Conservation (phyloP, 2,329 filamentous ascomycete species). For the Lachnellula cervina region DNA sequence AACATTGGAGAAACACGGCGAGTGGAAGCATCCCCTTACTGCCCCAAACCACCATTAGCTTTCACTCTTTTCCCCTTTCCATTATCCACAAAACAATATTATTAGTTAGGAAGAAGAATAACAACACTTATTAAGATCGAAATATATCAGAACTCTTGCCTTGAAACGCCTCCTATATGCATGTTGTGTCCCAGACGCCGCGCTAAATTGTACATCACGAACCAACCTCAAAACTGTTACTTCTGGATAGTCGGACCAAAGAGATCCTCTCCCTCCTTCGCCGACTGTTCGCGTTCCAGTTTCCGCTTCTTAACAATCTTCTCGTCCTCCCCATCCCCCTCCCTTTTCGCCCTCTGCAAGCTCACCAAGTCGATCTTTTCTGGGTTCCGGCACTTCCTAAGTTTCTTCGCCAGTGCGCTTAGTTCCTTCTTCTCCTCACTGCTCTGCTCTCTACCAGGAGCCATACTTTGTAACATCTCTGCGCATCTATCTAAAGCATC, state of each 20-base stretch:
- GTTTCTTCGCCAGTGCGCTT: constrained; percentile 59
- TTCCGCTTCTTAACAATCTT: constrained; percentile 36
- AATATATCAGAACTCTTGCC: too few relatives aligned
- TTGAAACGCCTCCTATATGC: too few relatives aligned
- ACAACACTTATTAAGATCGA: too few relatives aligned
- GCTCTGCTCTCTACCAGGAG: constrained; percentile 30
- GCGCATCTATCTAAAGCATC: constrained; percentile 46
- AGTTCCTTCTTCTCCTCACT: constrained; percentile 41
- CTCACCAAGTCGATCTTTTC: constrained; percentile 69
- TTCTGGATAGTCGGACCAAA: constrained; percentile 29
- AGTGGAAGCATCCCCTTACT: too few relatives aligned
- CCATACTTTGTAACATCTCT: constrained; percentile 51
- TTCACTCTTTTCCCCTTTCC: not conserved
- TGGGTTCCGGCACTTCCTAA: constrained; percentile 70
- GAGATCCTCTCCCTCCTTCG: constrained; percentile 32
- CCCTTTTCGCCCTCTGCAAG: constrained; percentile 54
- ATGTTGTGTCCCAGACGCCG: constrained; percentile 20
- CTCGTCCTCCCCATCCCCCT: constrained; percentile 34
- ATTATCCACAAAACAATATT: too few relatives aligned
- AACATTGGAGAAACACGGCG: too few relatives aligned
- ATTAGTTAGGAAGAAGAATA: too few relatives aligned
- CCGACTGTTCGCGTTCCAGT: constrained; percentile 36
- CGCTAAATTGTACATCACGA: constrained; percentile 17
- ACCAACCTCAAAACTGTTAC: constrained; percentile 3
- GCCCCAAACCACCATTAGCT: not conserved